A percentile compares a stretch with the other conserved stretches of the same genome.
phyloP scores from a whole-genome alignment of 352 stramenopile species.

The Lagenidium sp. region DNA sequence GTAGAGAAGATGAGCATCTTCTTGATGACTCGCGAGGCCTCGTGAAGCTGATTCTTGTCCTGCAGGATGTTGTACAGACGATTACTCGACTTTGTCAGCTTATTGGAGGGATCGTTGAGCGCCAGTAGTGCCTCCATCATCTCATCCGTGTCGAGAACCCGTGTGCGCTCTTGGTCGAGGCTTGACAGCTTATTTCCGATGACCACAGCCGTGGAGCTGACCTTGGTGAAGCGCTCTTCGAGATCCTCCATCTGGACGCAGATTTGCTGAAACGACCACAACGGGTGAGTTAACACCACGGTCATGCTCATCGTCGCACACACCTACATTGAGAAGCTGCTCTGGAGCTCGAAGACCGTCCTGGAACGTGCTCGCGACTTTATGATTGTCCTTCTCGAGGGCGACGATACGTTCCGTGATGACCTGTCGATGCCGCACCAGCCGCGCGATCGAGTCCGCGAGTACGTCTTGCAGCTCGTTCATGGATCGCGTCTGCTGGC shows the following conservation, averaged over 20 bases:
- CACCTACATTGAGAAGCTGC: constrained; percentile 35
- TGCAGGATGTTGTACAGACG: constrained; percentile 52
- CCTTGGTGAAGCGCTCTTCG: constrained; percentile 80
- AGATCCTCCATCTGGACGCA: constrained; percentile 74
- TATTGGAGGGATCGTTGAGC: constrained; percentile 54
- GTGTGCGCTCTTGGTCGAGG: constrained; percentile 52
- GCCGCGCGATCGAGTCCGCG: constrained; percentile 38
- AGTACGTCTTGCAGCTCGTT: constrained; percentile 60
- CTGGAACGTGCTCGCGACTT: constrained; percentile 45
- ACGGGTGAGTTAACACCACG: neutral
- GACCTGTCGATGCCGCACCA: constrained; percentile 45
- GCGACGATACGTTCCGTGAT: constrained; percentile 45
- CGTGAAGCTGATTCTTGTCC: constrained; percentile 61
- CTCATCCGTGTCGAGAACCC: constrained; percentile 69
- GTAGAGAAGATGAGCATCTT: constrained; percentile 64
- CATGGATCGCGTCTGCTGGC: constrained; percentile 47
- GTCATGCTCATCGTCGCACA: neutral
- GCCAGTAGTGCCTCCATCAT: constrained; percentile 66
- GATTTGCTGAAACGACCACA: constrained; percentile 32
- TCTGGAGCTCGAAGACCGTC: constrained; percentile 54
- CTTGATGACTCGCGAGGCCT: constrained; percentile 60
- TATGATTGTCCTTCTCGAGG: constrained; percentile 56
- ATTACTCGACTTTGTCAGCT: constrained; percentile 48
- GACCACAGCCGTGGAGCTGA: constrained; percentile 69
- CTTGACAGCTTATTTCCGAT: constrained; percentile 60